Base-by-base conservation (phyloP, 768 basidiomycete genomes). In the Termitomyces sp. region DNA sequence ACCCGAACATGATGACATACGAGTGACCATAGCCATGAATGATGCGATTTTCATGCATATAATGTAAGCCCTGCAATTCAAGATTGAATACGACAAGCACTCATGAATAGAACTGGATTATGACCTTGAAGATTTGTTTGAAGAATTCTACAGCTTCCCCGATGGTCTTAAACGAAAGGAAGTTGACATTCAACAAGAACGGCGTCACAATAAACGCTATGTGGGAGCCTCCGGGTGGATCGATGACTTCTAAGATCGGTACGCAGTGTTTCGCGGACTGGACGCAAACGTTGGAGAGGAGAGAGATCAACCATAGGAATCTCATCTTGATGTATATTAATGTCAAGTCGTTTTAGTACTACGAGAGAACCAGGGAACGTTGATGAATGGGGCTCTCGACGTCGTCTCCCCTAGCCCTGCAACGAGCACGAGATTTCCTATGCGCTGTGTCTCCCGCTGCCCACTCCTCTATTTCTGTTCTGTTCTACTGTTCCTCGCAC, bases 1-100 rank as follows among this genome's bases (percentile, higher is more conserved):
- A 38, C 25, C 6, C n/a, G 5, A 46, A 40, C n/a, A 20, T 17
- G 37, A 55, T 4, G 15, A 8, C 5, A 55, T 6, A 40, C 14
- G 8, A 8, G n/a, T 37, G 20, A 11, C 38, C 25, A 34, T 61
- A 74, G 76, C 75, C 68, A 60, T 78, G 75, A 0, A 68, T 69
- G n/a, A 77, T 66, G 5, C 59, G 61, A 46, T 75, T 66, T 8
- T 67, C 29, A 36, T 78, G 74, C 72, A 77, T 76, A n/a, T 73
- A 78, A 25, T 66, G 62, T 1, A 78, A 38, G 1, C 73, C 74
- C 74, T 77, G 34, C 12, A 15, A 40, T 11, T 12, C 38, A 0
- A 15, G 9, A 38, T 36, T 37, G 2, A 60, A 17, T 34, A 10
- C 15, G 14, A 52, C 49, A 61, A 31, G 29, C 66, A 61, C 3